phyloP scores from a whole-genome alignment of 1,139 yeast genomes.

The Magnusiomyces fungicola region DNA sequence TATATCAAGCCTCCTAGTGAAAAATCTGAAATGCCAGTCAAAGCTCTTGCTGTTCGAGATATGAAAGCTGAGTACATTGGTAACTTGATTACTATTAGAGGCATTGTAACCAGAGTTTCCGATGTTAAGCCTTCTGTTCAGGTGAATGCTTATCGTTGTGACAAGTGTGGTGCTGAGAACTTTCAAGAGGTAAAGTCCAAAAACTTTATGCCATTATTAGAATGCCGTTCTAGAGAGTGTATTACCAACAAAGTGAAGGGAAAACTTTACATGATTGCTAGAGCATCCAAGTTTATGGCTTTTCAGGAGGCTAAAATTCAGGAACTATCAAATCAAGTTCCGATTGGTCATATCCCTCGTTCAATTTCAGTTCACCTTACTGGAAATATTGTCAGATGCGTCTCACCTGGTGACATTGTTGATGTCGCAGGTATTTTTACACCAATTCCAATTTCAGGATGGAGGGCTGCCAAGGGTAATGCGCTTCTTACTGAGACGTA shows the following conservation, averaged over 20 bases:
- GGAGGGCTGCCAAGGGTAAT: constrained; percentile 64
- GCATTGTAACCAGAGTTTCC: constrained; percentile 90
- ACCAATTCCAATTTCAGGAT: constrained; percentile 95
- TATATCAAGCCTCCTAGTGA: constrained; percentile 75
- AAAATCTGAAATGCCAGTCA: constrained; percentile 35
- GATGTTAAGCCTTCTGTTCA: constrained; percentile 91
- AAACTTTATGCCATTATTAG: constrained; percentile 75
- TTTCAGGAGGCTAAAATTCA: constrained; percentile 95
- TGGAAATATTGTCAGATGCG: constrained; percentile 79
- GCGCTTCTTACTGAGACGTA: constrained; percentile 93
- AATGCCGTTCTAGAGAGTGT: constrained; percentile 82
- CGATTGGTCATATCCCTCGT: constrained; percentile 96
- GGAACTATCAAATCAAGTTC: constrained; percentile 93
- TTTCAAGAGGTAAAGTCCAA: constrained; percentile 89
- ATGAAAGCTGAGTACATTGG: constrained; percentile 82
- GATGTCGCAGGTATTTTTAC: constrained; percentile 87
- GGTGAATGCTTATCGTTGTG: constrained; percentile 95
- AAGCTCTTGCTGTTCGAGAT: constrained; percentile 80
- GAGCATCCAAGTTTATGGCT: constrained; percentile 91
- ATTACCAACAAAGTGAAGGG: constrained; percentile 74
- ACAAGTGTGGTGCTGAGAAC: constrained; percentile 92
- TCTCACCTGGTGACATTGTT: constrained; percentile 92
- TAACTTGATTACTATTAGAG: constrained; percentile 79
- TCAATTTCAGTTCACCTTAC: constrained; percentile 75
- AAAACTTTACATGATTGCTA: constrained; percentile 82